Evolutionary conservation across 2,329 filamentous ascomycete species (phyloP).

Genomic region (Nemania abortiva): DNA sequence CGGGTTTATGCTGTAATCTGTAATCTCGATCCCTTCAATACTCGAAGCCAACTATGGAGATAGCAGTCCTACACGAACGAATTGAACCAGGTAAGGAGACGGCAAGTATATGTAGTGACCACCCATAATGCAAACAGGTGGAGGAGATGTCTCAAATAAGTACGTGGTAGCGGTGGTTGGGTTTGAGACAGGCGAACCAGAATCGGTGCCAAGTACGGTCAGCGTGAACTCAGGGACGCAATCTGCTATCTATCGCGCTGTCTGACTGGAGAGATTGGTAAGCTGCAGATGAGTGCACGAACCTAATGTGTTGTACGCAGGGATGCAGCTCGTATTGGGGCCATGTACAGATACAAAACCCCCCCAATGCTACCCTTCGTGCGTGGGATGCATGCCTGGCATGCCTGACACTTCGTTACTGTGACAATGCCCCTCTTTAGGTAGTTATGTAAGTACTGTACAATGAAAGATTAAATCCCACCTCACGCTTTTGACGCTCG

Average conservation of each 20-base stretch:
- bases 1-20: neutral
- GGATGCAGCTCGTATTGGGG: slow-evolving; percentile 34
- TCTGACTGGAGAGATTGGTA: slow-evolving; percentile 2
- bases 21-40: neutral
- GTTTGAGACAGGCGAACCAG: slow-evolving; percentile 19
- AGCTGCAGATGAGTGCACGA: slow-evolving; percentile 15
- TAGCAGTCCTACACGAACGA: neutral
- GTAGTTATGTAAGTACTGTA: neutral
- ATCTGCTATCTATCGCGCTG: neutral
- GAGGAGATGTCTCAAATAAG: slow-evolving; percentile 4
- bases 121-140: slow-evolving; percentile 13
- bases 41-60: neutral
- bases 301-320: slow-evolving; percentile 18
- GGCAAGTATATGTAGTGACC: neutral
- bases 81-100: neutral
- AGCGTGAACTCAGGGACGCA: slow-evolving; percentile 23
- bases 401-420: slow-evolving; percentile 21
- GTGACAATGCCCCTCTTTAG: neutral
- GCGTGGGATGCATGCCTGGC: slow-evolving; percentile 24
- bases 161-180: neutral
- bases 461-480: neutral
- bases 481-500: slow-evolving; percentile 6
- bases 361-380: slow-evolving; percentile 24
- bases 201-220: slow-evolving; percentile 22
- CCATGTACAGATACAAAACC: slow-evolving; percentile 22